A percentile compares a stretch with the other conserved stretches of the same genome.
Evolutionary conservation across 129 eudicot species (phyloP).

Genomic region (Apium graveolens): DNA sequence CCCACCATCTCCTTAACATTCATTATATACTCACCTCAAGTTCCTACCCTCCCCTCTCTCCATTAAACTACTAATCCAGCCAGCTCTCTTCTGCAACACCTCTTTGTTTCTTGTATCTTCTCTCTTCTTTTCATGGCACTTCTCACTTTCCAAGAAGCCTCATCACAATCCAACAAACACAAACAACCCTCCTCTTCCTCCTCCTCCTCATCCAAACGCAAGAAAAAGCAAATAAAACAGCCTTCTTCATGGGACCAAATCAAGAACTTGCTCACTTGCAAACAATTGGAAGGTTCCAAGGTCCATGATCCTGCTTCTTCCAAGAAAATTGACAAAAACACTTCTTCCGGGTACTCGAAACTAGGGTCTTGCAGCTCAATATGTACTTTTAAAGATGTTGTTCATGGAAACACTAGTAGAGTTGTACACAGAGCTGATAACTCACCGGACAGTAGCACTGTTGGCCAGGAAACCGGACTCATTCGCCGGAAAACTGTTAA

Average conservation of each 20-base stretch:
- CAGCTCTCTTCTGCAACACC: background rate
- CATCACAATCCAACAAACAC: constrained; percentile 31
- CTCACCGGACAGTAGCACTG: constrained; percentile 70
- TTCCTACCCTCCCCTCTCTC: constrained; percentile 3
- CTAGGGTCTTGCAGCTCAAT: constrained; percentile 63
- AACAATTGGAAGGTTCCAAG: constrained; percentile 49
- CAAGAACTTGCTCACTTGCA: constrained; percentile 75
- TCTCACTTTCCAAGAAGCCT: constrained; percentile 32
- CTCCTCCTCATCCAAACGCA: constrained; percentile 36
- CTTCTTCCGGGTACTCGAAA: constrained; percentile 24
- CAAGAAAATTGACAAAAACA: background rate
- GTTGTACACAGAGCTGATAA: constrained; percentile 82
- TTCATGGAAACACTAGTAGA: constrained; percentile 64
- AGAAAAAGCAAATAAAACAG: constrained; percentile 18
- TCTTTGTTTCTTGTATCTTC: constrained; percentile 2
- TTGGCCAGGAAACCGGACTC: constrained; percentile 49
- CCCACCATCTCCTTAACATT: constrained; percentile 12
- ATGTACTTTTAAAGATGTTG: constrained; percentile 65
- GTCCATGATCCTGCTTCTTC: constrained; percentile 47
- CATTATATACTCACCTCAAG: background rate
- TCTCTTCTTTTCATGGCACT: constrained; percentile 42
- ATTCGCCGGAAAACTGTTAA: constrained; percentile 31
- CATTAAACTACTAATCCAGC: constrained; percentile 20
- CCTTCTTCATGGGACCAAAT: constrained; percentile 85
- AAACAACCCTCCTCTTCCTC: background rate